phyloP scores from a whole-genome alignment of 805 yeast species.

The Kodamaea neixiangensis region DNA sequence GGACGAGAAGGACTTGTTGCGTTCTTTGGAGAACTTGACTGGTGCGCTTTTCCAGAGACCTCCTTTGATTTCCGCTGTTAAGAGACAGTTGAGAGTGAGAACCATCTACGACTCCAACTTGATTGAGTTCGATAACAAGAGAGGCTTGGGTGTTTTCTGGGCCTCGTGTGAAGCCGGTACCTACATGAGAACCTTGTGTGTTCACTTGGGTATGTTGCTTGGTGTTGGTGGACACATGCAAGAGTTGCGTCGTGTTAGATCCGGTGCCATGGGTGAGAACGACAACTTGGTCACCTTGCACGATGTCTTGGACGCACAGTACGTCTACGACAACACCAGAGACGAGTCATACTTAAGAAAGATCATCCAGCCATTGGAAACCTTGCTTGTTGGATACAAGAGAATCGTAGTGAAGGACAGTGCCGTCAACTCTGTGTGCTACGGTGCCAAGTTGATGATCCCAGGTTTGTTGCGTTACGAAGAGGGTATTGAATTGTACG shows the following conservation, averaged over 20 bases:
- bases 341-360: constrained; percentile 95
- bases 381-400: constrained; percentile 91
- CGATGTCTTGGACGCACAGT: constrained; percentile 97
- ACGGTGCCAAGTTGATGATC: constrained; percentile 98
- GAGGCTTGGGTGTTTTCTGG: constrained; percentile 98
- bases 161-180: constrained; percentile 99
- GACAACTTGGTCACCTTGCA: constrained; percentile 94
- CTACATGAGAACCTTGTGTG: constrained; percentile 98
- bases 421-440: constrained; percentile 97
- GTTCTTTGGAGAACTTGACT: constrained; percentile 88
- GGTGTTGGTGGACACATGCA: constrained; percentile 99
- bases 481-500: constrained; percentile 95
- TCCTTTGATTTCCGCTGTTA: constrained; percentile 97
- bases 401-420: constrained; percentile 92
- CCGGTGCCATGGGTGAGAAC: constrained; percentile 90
- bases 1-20: constrained; percentile 86
- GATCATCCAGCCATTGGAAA: constrained; percentile 92
- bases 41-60: constrained; percentile 99
- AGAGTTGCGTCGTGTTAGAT: constrained; percentile 98
- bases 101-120: constrained; percentile 95
- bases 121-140: constrained; percentile 94
- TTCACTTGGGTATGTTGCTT: constrained; percentile 95
- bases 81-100: constrained; percentile 97
- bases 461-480: constrained; percentile 98
- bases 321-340: constrained; percentile 94